Conservation (phyloP, 441 rosid genomes). For the Gossypium davidsonii region DNA sequence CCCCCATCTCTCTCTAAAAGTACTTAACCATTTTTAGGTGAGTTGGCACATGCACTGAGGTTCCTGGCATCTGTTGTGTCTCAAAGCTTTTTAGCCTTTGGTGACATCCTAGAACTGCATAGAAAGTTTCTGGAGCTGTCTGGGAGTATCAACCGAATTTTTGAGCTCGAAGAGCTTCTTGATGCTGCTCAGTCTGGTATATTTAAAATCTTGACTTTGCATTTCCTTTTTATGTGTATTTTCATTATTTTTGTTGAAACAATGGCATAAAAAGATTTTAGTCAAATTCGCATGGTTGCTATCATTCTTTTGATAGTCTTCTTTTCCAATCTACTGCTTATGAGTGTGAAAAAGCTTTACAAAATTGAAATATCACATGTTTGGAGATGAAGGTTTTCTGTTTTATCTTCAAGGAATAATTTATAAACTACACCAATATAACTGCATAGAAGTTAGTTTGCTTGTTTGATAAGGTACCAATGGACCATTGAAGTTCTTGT, state of each 20-base stretch:
- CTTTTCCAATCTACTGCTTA: background rate
- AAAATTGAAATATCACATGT: background rate
- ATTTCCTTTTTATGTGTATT: background rate
- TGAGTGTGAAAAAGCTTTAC: background rate
- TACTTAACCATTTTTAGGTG: conserved; percentile 52
- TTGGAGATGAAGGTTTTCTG: background rate
- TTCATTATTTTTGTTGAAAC: background rate
- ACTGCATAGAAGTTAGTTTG: background rate
- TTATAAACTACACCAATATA: background rate
- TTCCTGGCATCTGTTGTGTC: conserved; percentile 98
- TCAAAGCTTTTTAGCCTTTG: conserved; percentile 98
- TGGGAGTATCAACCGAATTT: conserved; percentile 87
- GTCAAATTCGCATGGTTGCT: background rate
- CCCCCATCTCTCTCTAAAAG: conserved; percentile 12
- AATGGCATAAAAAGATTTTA: background rate
- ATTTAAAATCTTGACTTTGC: background rate
- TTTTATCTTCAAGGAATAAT: background rate
- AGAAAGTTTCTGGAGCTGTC: conserved; percentile 92
- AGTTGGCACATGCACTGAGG: conserved; percentile 95
- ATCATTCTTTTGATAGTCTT: background rate
- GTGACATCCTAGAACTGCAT: conserved; percentile 91
- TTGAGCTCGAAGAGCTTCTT: conserved; percentile 94
- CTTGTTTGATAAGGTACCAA: background rate
- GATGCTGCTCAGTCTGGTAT: conserved; percentile 84
- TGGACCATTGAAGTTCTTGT: background rate